phyloP scores from a whole-genome alignment of 164 flowering plant species.

The Chimonanthus salicifolius region DNA sequence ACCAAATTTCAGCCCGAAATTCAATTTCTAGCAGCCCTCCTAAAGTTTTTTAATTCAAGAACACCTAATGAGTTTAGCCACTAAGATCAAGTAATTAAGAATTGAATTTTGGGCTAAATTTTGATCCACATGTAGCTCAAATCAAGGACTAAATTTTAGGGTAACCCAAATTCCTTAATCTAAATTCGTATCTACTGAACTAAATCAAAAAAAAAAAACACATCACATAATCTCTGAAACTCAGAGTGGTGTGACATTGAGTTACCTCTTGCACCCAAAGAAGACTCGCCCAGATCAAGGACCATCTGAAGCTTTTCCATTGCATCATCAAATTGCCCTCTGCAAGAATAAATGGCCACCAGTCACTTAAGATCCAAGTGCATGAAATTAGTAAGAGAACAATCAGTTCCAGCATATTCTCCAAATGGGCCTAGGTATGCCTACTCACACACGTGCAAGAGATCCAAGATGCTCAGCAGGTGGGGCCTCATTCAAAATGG shows the following conservation, averaged over 20 bases:
- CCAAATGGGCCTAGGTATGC: background rate
- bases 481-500: no score
- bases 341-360: conserved; percentile 10
- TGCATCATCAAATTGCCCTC: conserved; percentile 58
- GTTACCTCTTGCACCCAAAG: conserved; percentile 57
- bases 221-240: background rate
- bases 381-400: background rate
- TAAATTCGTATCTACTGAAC: background rate
- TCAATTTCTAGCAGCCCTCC: no score
- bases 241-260: background rate
- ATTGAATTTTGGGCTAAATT: no score
- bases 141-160: background rate
- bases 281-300: conserved; percentile 32
- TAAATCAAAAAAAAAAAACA: background rate
- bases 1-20: no score
- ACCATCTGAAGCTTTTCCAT: conserved; percentile 49
- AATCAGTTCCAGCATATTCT: background rate
- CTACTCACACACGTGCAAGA: no score
- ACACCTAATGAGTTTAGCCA: no score
- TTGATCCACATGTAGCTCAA: no score
- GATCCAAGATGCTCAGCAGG: no score
- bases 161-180: background rate
- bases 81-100: no score
- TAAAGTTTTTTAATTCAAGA: no score
- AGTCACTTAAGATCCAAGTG: background rate